A percentile compares a stretch with the other conserved stretches of the same genome.
These are phyloP conservation scores for Cupressus sempervirens DNA, from an alignment of 75 land plant species.

Conservation along the genomic window DNA sequence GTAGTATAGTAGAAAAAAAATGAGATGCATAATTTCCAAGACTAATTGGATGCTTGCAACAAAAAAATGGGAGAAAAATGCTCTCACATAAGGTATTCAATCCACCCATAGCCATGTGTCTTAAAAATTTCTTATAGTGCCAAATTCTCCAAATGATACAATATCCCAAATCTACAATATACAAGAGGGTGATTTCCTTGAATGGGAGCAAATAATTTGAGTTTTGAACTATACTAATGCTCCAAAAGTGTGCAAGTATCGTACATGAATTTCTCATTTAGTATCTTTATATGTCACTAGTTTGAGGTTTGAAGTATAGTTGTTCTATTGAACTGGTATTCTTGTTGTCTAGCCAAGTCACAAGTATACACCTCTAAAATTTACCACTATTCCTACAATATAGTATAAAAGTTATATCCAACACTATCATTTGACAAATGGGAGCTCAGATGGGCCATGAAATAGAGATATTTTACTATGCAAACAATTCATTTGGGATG, in stretches of 20 bases:
- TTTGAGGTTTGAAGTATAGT: not conserved
- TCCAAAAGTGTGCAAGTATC: not conserved
- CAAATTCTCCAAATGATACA: not conserved
- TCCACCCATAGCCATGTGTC: not conserved
- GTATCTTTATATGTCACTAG: not conserved
- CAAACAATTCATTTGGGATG: too few relatives aligned
- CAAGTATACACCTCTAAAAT: not conserved
- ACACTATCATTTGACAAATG: not conserved
- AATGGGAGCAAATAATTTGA: not conserved
- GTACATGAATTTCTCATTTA: not conserved
- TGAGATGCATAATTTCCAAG: not conserved
- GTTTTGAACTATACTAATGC: not conserved
- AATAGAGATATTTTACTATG: not conserved
- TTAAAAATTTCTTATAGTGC: not conserved
- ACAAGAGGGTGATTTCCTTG: not conserved
- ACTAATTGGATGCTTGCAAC: not conserved
- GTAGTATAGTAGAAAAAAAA: not conserved
- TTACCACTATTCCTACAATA: not conserved
- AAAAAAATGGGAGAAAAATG: not conserved
- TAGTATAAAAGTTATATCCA: not conserved
- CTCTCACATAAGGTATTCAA: not conserved
- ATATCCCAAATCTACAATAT: not conserved
- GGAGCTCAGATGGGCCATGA: not conserved
- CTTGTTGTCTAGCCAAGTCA: not conserved
- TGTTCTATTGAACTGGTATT: not conserved